Conservation (phyloP, 257 asterid genomes). For the Rhazya stricta region DNA sequence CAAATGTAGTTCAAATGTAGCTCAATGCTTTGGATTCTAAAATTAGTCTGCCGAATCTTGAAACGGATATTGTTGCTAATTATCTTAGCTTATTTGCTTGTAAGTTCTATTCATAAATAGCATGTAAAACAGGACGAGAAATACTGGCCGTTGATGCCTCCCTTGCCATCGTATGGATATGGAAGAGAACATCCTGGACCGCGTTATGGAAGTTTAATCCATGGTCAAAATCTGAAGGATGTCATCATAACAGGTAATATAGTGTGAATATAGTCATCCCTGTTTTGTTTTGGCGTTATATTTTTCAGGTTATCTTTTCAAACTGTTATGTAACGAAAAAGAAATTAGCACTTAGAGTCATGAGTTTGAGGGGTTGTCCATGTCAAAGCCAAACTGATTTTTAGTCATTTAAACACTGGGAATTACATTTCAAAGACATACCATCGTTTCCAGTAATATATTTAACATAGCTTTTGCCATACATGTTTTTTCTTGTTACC, state of each 20-base stretch:
- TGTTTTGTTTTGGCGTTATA: neutral
- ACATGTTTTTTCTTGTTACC: neutral
- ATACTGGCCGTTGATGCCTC: conserved; percentile 89
- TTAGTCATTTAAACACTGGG: neutral
- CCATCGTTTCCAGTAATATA: neutral
- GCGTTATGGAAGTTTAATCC: conserved; percentile 90
- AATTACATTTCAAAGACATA: neutral
- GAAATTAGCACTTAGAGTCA: neutral
- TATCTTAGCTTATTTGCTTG: neutral
- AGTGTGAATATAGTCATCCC: neutral
- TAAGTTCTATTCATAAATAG: conserved; percentile 13
- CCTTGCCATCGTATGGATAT: conserved; percentile 87
- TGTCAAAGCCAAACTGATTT: neutral
- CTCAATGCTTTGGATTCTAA: neutral
- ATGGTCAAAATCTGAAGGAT: conserved; percentile 83
- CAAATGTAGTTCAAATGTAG: neutral
- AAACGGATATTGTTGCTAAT: neutral
- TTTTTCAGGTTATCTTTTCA: neutral
- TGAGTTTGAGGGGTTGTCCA: neutral
- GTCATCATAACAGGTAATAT: conserved; percentile 72
- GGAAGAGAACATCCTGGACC: conserved; percentile 89
- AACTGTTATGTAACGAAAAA: neutral
- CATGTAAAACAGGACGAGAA: conserved; percentile 57
- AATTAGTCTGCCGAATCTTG: neutral
- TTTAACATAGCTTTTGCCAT: neutral